These are phyloP conservation scores for Cladosporium sphaerospermum DNA, from an alignment of 2,329 filamentous ascomycete genomes.

Conservation along the genomic window DNA sequence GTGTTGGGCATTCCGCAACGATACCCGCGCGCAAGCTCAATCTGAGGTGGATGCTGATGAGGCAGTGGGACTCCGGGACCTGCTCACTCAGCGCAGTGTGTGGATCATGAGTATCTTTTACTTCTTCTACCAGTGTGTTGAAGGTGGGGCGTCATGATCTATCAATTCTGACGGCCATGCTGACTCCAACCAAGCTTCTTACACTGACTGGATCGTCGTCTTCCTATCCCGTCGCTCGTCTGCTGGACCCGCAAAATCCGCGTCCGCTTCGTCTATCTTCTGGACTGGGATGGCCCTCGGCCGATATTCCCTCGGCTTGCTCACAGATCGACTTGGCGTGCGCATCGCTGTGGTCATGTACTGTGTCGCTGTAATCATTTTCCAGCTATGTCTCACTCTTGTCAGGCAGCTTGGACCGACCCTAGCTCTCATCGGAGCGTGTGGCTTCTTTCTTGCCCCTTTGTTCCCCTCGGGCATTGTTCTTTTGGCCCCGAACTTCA, in stretches of 20 bases:
- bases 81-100: not conserved
- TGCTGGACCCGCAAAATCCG: not conserved
- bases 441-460: slow-evolving; percentile 3
- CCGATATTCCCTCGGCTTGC: not conserved
- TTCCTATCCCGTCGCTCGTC: not conserved
- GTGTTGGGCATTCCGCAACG: not conserved
- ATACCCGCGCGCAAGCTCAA: not conserved
- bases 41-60: not conserved
- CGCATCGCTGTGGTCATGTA: not conserved
- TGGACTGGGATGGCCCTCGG: slow-evolving; percentile 4
- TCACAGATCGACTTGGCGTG: not conserved
- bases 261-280: slow-evolving; percentile 3
- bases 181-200: not conserved
- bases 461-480: slow-evolving; percentile 3
- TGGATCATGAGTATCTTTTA: slow-evolving; percentile 4
- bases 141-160: not conserved
- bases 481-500: not conserved
- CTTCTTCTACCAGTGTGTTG: slow-evolving; percentile 1
- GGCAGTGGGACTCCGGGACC: not conserved
- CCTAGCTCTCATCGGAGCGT: not conserved
- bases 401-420: not conserved
- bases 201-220: slow-evolving; percentile 6
- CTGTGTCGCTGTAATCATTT: not conserved
- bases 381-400: not conserved
- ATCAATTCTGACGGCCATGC: not conserved